Base-by-base conservation (phyloP, 306 rosid species). In the Cucurbita ficifolia region DNA sequence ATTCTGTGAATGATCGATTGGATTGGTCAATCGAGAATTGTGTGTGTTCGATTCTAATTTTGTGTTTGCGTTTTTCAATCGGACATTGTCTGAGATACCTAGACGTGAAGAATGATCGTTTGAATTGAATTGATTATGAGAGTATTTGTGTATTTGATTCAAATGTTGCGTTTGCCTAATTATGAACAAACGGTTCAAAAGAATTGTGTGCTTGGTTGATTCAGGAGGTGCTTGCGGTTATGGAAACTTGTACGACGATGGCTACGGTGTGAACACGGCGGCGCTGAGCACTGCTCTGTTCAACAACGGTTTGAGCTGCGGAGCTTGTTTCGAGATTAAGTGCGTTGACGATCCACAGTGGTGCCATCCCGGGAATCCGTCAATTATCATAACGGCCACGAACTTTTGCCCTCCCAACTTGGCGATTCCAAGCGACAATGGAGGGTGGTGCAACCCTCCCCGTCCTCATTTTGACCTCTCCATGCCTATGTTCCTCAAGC, bases 381-480 rank as follows among this genome's bases (percentile, higher is more conserved):
- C 97, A 0, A 88, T 91, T 11, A 76, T 91, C 1, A 53, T 91
- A 8, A 91, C 97, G 0, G 97, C 97, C 59, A 91, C 97, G 0
- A 91, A 91, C 73, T 91, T 91, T 16, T 91, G 96, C 54, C 84
- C 50, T 35, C 97, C 97, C 0, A 91, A 91, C 71, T 86, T 55
- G 11, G 97, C 92, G 13, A 84, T 29, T 18, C 72, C 97, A 3
- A 92, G 51, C 18, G 96, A 92, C 77, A 79, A 89, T 56, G 97
- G 97, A 0, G 97, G 97, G 0, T 92, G 97, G 97, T 92, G 97
- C 70, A 92, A 92, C 78, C 97, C 97, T 71, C 97, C 97, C 0
- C 79, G 96, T 7, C 69, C 94, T 0, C 97, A 92, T 54, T 92
- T 92, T 73, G 97, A 92, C 63, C 97, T 92, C 35, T 88, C 97